Conservation (phyloP, 768 basidiomycete species). For the Suillus occidentalis region DNA sequence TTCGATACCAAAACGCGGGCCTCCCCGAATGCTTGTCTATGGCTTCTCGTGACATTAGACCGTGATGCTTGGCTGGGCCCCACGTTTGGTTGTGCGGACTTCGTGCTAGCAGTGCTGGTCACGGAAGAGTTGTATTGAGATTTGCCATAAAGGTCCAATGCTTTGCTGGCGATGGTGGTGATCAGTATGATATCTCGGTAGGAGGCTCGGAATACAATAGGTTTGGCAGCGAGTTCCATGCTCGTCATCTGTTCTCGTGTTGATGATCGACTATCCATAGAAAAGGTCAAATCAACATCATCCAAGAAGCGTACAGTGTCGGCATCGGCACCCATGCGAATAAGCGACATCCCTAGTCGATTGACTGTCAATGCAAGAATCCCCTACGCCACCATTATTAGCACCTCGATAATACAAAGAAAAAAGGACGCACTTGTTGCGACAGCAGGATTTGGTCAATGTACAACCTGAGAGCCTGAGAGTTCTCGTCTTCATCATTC, state of each 20-base stretch:
- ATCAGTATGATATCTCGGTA: constrained; percentile 93
- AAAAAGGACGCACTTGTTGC: constrained; percentile 68
- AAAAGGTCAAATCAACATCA: constrained; percentile 84
- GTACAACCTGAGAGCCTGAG: constrained; percentile 85
- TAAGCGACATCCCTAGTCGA: constrained; percentile 90
- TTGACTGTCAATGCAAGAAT: constrained; percentile 78
- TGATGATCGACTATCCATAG: constrained; percentile 78
- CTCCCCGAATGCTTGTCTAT: constrained; percentile 26
- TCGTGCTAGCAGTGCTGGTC: neutral
- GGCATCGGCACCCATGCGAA: constrained; percentile 77
- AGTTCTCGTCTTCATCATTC: constrained; percentile 71
- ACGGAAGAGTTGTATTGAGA: constrained; percentile 33
- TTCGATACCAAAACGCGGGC: constrained; percentile 64
- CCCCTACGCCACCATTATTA: constrained; percentile 47
- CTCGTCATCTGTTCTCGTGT: constrained; percentile 74
- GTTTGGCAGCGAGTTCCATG: constrained; percentile 79
- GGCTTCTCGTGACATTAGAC: constrained; percentile 14
- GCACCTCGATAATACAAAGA: constrained; percentile 11
- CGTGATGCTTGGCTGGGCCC: constrained; percentile 8
- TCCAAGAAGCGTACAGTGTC: constrained; percentile 93
- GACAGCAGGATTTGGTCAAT: constrained; percentile 85
- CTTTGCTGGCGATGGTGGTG: constrained; percentile 81
- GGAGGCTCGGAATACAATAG: constrained; percentile 92
- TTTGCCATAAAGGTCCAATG: constrained; percentile 67
- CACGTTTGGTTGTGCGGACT: neutral